Conservation (phyloP, 768 basidiomycete genomes). For the Podaxis sp. region DNA sequence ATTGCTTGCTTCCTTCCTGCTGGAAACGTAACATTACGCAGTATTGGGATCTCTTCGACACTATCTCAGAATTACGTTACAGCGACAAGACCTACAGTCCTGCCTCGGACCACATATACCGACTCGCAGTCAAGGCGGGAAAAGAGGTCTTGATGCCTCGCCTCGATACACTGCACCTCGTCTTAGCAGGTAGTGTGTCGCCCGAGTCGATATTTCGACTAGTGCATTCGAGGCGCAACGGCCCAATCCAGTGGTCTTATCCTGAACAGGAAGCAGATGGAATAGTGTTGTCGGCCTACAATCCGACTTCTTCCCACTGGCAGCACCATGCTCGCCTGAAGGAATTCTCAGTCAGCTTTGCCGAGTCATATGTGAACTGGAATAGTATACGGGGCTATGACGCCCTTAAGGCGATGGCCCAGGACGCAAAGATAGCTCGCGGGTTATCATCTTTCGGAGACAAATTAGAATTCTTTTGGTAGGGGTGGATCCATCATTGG, state of each 20-base stretch:
- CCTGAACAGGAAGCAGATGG: not conserved
- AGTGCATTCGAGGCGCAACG: not conserved
- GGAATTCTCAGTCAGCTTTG: not conserved
- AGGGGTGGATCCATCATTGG: too few species aligned
- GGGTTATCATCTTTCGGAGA: too few species aligned
- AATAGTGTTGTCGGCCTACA: not conserved
- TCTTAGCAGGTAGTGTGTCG: not conserved
- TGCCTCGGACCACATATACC: not conserved
- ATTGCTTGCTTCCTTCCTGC: not conserved
- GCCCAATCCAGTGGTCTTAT: not conserved
- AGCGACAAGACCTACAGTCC: not conserved
- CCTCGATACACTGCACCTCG: not conserved
- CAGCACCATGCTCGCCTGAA: not conserved
- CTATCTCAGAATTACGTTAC: not conserved
- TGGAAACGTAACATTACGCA: not conserved
- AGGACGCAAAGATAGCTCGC: too few species aligned
- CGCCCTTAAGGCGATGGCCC: too few species aligned
- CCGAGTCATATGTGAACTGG: too few species aligned
- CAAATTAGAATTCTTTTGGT: too few species aligned
- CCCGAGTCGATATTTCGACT: not conserved
- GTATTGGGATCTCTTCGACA: not conserved
- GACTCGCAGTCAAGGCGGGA: not conserved
- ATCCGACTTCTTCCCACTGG: not conserved
- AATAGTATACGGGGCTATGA: too few species aligned
- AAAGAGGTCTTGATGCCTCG: not conserved